These are phyloP conservation scores for Darksidea phi DNA, from an alignment of 495 filamentous ascomycete genomes.

Conservation along the genomic window DNA sequence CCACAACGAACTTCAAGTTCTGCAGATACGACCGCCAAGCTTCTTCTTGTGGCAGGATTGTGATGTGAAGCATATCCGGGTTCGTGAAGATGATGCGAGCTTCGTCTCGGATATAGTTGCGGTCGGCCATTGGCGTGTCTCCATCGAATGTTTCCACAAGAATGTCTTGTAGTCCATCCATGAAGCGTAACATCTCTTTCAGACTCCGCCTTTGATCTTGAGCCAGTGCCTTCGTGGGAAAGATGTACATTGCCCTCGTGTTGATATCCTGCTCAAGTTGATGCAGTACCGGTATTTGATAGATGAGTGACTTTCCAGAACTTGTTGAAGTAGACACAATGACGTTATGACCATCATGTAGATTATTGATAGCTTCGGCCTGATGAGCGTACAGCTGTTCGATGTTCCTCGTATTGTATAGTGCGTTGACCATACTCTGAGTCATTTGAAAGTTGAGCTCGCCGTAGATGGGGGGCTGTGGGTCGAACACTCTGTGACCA, in stretches of 20 bases:
- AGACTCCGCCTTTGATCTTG: constrained; percentile 92
- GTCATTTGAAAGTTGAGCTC: constrained; percentile 83
- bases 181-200: constrained; percentile 76
- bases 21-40: constrained; percentile 85
- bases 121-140: constrained; percentile 79
- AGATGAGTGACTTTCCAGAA: constrained; percentile 95
- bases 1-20: constrained; percentile 86
- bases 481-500: constrained; percentile 88
- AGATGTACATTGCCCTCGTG: constrained; percentile 93
- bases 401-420: constrained; percentile 87
- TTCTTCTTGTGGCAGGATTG: constrained; percentile 88
- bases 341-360: constrained; percentile 80
- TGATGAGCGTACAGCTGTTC: constrained; percentile 91
- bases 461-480: constrained; percentile 78
- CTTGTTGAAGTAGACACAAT: constrained; percentile 94
- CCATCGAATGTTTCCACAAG: constrained; percentile 94
- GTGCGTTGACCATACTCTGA: constrained; percentile 86
- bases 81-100: constrained; percentile 96
- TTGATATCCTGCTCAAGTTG: constrained; percentile 74
- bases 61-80: constrained; percentile 96
- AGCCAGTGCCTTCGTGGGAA: constrained; percentile 94
- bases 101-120: constrained; percentile 80
- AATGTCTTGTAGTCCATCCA: constrained; percentile 70
- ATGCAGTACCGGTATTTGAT: constrained; percentile 90
- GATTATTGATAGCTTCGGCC: constrained; percentile 87